Conservation (phyloP, 768 basidiomycete genomes). For the Suillus decipiens region DNA sequence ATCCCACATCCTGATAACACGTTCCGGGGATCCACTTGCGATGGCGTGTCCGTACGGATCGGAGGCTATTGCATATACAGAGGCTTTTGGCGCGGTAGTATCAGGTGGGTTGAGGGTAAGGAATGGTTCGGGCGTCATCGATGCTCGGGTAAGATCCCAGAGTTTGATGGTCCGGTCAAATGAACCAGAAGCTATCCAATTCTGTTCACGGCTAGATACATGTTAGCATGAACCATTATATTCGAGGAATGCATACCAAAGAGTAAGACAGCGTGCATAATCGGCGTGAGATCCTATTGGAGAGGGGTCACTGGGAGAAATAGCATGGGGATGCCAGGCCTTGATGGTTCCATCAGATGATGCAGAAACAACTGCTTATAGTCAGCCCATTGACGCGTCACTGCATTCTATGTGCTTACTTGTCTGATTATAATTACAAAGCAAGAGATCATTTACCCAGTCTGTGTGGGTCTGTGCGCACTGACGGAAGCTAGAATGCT, state of each 20-base stretch:
- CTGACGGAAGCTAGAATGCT: conserved; percentile 63
- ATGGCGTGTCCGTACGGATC: conserved; percentile 81
- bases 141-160: conserved; percentile 75
- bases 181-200: conserved; percentile 91
- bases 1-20: conserved; percentile 92
- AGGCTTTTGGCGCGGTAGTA: conserved; percentile 63
- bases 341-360: conserved; percentile 96
- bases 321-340: conserved; percentile 86
- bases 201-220: conserved; percentile 63
- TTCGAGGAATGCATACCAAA: conserved; percentile 50
- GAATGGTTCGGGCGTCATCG: conserved; percentile 49
- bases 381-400: conserved; percentile 9
- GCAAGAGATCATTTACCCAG: conserved; percentile 94
- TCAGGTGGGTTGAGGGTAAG: conserved; percentile 71
- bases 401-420: conserved; percentile 41
- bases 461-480: conserved; percentile 88
- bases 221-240: conserved; percentile 17
- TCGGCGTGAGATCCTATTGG: conserved; percentile 78
- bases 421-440: conserved; percentile 92
- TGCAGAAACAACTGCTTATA: conserved; percentile 74
- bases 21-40: conserved; percentile 89
- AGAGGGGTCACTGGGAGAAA: conserved; percentile 57
- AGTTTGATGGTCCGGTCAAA: conserved; percentile 93
- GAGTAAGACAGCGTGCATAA: conserved; percentile 80
- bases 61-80: conserved; percentile 75